These are phyloP conservation scores for Sphagnum contortum DNA, from an alignment of 225 moss, liverwort and hornwort species.

Conservation along the genomic window DNA sequence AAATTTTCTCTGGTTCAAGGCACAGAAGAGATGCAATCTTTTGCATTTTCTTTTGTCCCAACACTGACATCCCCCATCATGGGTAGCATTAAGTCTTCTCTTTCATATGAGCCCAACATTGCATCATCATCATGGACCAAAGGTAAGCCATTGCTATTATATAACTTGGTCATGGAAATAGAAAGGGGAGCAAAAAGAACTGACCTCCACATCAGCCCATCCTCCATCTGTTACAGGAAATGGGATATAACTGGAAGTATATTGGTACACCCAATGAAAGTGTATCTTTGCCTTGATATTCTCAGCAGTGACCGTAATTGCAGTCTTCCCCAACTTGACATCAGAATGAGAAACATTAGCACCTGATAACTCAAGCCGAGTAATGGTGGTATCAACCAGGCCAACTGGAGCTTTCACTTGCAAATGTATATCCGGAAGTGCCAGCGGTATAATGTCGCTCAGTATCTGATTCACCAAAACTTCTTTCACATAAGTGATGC, in stretches of 20 bases:
- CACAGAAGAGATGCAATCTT: no score
- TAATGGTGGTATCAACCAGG: constrained; percentile 43
- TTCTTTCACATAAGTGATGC: constrained; percentile 80
- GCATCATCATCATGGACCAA: no score
- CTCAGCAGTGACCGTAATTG: constrained; percentile 61
- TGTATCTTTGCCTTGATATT: constrained; percentile 50
- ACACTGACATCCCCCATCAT: no score
- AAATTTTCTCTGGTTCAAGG: no score
- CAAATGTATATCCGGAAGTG: constrained; percentile 50
- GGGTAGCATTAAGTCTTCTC: no score
- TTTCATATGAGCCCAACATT: no score
- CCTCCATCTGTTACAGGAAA: constrained; percentile 75
- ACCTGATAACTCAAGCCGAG: constrained; percentile 49
- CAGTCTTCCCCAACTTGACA: constrained; percentile 40
- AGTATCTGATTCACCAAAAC: constrained; percentile 75
- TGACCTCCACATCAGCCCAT: constrained; percentile 64
- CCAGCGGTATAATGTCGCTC: constrained; percentile 64
- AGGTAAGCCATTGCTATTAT: no score
- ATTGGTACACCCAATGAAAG: constrained; percentile 72
- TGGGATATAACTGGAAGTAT: constrained; percentile 70
- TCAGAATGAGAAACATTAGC: constrained; percentile 63
- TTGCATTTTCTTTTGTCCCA: no score
- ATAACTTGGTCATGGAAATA: no score
- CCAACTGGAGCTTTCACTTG: constrained; percentile 66
- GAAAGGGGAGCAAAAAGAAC: neutral